Evolutionary conservation across 2,329 filamentous ascomycete genomes (phyloP).

Genomic region (Penicillium occitanis): DNA sequence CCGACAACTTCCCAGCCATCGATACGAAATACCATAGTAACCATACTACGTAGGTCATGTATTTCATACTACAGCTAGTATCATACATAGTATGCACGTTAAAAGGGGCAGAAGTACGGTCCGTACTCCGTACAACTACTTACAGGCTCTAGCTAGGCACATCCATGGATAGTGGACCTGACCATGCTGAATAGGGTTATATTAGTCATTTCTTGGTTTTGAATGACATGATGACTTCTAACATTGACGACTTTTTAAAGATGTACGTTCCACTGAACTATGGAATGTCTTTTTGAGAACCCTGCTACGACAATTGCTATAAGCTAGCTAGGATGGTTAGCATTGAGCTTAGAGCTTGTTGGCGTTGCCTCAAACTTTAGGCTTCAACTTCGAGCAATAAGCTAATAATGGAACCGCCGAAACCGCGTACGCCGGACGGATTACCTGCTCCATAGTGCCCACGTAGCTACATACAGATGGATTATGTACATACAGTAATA

Average conservation of each 20-base stretch:
- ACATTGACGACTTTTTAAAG: background rate
- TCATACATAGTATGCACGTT: background rate
- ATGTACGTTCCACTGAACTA: background rate
- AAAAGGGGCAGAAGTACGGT: conserved; percentile 1
- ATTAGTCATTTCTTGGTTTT: conserved; percentile 1
- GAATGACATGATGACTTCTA: background rate
- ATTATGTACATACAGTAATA: background rate
- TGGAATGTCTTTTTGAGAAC: background rate
- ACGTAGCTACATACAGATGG: background rate
- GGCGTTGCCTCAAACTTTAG: background rate
- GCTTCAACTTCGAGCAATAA: background rate
- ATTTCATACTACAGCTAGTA: background rate
- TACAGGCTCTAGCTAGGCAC: background rate
- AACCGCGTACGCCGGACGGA: background rate
- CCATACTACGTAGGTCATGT: background rate
- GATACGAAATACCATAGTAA: background rate
- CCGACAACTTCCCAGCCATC: background rate
- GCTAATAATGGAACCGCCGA: background rate
- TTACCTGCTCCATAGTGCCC: background rate
- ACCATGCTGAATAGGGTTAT: conserved; percentile 7
- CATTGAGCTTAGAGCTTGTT: background rate
- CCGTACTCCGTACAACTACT: too few species aligned
- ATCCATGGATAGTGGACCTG: conserved; percentile 4
- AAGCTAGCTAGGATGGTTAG: background rate
- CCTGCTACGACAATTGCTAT: background rate